A percentile compares a stretch with the other conserved stretches of the same genome.
Evolutionary conservation across 768 basidiomycete genomes (phyloP).

Genomic region (Suillus alpinus): DNA sequence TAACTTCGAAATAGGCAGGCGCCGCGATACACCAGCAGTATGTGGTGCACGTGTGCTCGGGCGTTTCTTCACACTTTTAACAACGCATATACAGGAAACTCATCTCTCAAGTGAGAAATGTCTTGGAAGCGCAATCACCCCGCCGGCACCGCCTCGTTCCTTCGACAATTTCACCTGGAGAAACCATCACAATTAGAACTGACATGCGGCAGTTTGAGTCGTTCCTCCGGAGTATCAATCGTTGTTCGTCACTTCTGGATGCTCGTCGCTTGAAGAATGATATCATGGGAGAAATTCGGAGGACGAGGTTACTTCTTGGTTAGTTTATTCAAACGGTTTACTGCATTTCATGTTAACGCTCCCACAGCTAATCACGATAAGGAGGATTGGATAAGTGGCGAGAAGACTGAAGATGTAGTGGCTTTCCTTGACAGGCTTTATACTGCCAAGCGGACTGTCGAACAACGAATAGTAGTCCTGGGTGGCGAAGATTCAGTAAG

Average conservation of each 20-base stretch:
- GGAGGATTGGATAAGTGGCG: constrained; percentile 85
- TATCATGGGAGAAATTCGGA: constrained; percentile 85
- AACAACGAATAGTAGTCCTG: constrained; percentile 78
- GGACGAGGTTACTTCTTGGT: constrained; percentile 75
- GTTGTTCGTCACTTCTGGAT: constrained; percentile 81
- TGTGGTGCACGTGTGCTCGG: not conserved
- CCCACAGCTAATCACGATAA: constrained; percentile 76
- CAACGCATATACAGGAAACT: constrained; percentile 51
- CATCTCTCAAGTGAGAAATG: constrained; percentile 84
- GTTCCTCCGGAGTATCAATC: constrained; percentile 82
- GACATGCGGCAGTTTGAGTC: constrained; percentile 84
- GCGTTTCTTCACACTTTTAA: constrained; percentile 2
- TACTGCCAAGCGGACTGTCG: constrained; percentile 83
- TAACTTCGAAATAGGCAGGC: constrained; percentile 44
- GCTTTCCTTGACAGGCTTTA: constrained; percentile 87
- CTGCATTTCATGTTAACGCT: not conserved
- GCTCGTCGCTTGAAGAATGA: constrained; percentile 91
- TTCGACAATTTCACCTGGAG: constrained; percentile 47
- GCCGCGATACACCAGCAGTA: constrained; percentile 70
- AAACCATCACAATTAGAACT: constrained; percentile 80
- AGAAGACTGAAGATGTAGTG: constrained; percentile 80
- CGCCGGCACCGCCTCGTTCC: constrained; percentile 43
- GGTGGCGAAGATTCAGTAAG: constrained; percentile 68
- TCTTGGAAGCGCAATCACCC: constrained; percentile 77
- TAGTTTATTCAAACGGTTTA: constrained; percentile 12